A percentile compares a stretch with the other conserved stretches of the same genome.
Conservation (phyloP, 257 asterid species). For the Galeopsis tetrahit region DNA sequence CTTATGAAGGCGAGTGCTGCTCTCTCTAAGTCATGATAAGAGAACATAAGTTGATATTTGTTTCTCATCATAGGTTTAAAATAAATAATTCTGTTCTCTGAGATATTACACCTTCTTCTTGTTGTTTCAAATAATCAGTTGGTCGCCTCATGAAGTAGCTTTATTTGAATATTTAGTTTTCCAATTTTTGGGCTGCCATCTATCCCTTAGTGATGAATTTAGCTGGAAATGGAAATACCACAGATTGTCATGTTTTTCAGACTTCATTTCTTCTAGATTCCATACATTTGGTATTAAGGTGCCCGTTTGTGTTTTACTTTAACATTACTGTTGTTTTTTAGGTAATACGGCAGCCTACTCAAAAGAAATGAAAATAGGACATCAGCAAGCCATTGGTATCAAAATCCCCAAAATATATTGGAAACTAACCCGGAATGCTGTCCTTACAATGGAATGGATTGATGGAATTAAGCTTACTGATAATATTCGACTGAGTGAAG, state of each 20-base stretch:
- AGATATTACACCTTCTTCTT: neutral
- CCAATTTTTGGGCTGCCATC: slow-evolving; percentile 9
- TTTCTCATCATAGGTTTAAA: neutral
- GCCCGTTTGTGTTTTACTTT: slow-evolving; percentile 20
- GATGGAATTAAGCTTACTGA: slow-evolving; percentile 96
- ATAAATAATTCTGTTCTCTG: neutral
- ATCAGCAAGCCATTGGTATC: slow-evolving; percentile 52
- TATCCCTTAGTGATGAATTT: slow-evolving; percentile 11
- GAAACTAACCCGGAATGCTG: slow-evolving; percentile 84
- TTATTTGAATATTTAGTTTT: neutral
- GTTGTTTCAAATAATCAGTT: neutral
- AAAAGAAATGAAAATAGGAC: slow-evolving; percentile 33
- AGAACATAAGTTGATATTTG: slow-evolving; percentile 2
- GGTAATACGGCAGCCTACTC: slow-evolving; percentile 46
- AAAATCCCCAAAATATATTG: slow-evolving; percentile 95
- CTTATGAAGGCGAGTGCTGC: slow-evolving; percentile 1
- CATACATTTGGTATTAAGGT: neutral
- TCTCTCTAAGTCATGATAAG: neutral
- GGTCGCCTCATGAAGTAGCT: neutral
- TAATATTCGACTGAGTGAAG: slow-evolving; percentile 67
- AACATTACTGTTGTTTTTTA: slow-evolving; percentile 39
- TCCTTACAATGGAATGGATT: slow-evolving; percentile 98
- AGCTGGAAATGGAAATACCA: slow-evolving; percentile 17
- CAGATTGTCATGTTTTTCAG: slow-evolving; percentile 15
- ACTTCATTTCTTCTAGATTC: slow-evolving; percentile 8